Evolutionary conservation across 192 early-diverging fungal genomes (phyloP).

Genomic region (Umbelopsis isabellina): DNA sequence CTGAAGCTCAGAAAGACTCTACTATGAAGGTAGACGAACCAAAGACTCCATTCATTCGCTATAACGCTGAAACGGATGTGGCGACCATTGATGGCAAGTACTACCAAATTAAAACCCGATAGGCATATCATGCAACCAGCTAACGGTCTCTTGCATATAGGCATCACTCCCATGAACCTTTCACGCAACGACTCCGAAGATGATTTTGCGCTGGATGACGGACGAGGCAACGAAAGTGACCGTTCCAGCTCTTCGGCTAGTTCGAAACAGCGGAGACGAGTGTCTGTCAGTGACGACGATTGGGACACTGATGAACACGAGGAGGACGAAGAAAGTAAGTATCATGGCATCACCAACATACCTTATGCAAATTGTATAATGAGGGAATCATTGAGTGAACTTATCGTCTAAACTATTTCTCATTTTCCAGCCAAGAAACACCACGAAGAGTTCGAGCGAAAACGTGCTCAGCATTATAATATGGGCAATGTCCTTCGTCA

Average conservation of each 20-base stretch:
- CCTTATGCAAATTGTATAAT: neutral
- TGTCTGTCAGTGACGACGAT: conserved; percentile 52
- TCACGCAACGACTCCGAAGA: conserved; percentile 24
- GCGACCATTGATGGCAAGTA: conserved; percentile 58
- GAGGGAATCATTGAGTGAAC: too few species aligned
- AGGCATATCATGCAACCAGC: neutral
- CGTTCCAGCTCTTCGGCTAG: conserved; percentile 28
- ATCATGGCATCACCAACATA: neutral
- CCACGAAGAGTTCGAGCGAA: conserved; percentile 73
- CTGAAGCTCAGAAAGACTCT: conserved; percentile 86
- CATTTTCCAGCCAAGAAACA: conserved; percentile 46
- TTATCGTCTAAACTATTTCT: too few species aligned
- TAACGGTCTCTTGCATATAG: neutral
- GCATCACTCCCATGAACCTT: conserved; percentile 5
- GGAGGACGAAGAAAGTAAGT: conserved; percentile 61
- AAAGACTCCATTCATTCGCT: conserved; percentile 93
- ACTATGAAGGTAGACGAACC: conserved; percentile 98
- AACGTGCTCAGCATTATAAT: conserved; percentile 89
- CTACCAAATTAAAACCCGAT: neutral
- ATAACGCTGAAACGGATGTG: conserved; percentile 80
- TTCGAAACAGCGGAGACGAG: conserved; percentile 26
- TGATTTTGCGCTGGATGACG: conserved; percentile 38
- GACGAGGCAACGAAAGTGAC: conserved; percentile 32
- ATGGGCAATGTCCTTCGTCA: conserved; percentile 74
- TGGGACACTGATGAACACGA: conserved; percentile 61